These are phyloP conservation scores for Lyophyllum semitale DNA, from an alignment of 768 basidiomycete genomes.

Conservation along the genomic window DNA sequence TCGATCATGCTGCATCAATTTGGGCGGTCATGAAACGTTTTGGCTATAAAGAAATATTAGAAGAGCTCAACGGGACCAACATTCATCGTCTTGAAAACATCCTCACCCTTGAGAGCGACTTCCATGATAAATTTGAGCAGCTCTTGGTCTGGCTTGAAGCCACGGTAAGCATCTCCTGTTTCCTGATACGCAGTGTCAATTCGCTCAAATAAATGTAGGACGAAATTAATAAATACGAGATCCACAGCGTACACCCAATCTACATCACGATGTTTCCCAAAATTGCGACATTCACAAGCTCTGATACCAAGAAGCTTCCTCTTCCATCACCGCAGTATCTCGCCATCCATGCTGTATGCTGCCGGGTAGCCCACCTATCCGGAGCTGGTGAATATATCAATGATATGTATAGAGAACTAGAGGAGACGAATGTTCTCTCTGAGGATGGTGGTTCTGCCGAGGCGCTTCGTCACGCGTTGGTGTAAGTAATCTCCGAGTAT, in stretches of 20 bases:
- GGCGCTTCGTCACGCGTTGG: not conserved
- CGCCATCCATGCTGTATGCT: conserved; percentile 39
- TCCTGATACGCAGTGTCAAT: too few species aligned
- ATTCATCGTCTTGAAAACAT: conserved; percentile 32
- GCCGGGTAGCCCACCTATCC: conserved; percentile 40
- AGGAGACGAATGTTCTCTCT: not conserved
- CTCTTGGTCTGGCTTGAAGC: conserved; percentile 34
- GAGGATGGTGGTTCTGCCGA: not conserved
- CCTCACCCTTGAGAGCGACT: conserved; percentile 24
- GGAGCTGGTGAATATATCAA: conserved; percentile 32
- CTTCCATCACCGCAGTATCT: conserved; percentile 33
- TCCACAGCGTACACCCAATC: too few species aligned
- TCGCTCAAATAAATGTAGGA: not conserved
- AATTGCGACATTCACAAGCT: conserved; percentile 28
- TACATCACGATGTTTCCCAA: too few species aligned
- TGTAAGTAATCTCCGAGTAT: not conserved
- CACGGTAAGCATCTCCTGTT: too few species aligned
- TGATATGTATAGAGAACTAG: not conserved
- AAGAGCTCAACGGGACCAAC: conserved; percentile 27
- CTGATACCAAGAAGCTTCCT: conserved; percentile 22
- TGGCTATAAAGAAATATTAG: conserved; percentile 21
- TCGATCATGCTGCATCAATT: conserved; percentile 20
- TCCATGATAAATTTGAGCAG: conserved; percentile 25
- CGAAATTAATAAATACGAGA: conserved; percentile 18
- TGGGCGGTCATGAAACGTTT: conserved; percentile 27